phyloP scores from a whole-genome alignment of 129 eudicot genomes.

The Arctium lappa region DNA sequence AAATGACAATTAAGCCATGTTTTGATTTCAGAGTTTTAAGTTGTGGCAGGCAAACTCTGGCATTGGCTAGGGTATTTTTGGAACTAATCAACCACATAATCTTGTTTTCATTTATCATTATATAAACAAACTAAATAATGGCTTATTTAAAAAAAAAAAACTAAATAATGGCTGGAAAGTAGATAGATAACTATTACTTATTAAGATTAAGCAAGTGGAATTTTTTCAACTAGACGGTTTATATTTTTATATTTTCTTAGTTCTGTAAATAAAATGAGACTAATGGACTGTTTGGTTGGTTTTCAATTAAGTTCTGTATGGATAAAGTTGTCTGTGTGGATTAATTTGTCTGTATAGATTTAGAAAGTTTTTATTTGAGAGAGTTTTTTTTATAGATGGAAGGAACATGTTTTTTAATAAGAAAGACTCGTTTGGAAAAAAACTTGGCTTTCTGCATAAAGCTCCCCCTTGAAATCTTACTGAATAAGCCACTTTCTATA shows the following conservation, averaged over 20 bases:
- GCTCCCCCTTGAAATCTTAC: no score
- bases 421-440: no score
- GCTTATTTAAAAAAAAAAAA: no score
- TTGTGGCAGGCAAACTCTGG: conserved; percentile 32
- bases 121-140: neutral
- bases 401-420: no score
- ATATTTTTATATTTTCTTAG: neutral
- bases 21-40: conserved; percentile 23
- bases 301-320: no score
- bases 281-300: no score
- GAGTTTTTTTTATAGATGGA: no score
- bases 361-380: no score
- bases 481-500: no score
- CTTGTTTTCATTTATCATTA: conserved; percentile 19
- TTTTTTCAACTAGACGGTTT: neutral
- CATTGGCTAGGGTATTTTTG: conserved; percentile 31
- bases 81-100: conserved; percentile 20
- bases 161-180: conserved; percentile 25
- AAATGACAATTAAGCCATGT: conserved; percentile 37
- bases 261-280: neutral
- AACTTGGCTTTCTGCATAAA: no score
- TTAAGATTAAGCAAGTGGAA: conserved; percentile 28
- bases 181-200: conserved; percentile 9
- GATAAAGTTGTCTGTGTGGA: no score
- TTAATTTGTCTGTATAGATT: no score